These are phyloP conservation scores for Limtongozyma cylindracea DNA, from an alignment of 805 yeast genomes.

Conservation along the genomic window DNA sequence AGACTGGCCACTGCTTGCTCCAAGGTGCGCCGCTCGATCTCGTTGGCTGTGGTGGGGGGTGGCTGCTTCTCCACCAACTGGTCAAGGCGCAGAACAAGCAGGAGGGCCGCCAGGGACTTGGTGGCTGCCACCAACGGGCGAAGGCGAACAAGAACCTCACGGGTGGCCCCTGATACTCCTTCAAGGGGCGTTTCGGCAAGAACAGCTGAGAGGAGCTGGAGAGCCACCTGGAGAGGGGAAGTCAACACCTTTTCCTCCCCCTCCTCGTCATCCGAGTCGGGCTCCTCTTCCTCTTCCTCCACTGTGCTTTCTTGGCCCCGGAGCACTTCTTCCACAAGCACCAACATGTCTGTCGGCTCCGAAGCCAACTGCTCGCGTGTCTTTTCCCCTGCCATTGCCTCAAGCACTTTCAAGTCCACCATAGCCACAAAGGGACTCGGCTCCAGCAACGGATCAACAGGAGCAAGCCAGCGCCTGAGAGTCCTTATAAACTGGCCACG, in stretches of 20 bases:
- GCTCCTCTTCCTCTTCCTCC: conserved; percentile 3
- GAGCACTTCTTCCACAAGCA: conserved; percentile 7
- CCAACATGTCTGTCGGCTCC: conserved; percentile 31
- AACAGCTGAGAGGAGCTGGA: conserved; percentile 12
- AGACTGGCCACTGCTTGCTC: conserved; percentile 40
- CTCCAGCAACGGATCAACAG: conserved; percentile 30
- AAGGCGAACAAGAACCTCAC: too few relatives aligned
- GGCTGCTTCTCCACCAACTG: conserved; percentile 6
- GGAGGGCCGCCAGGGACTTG: conserved; percentile 1
- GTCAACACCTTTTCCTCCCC: conserved; percentile 3
- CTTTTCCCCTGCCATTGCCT: too few relatives aligned
- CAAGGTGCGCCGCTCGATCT: conserved; percentile 5
- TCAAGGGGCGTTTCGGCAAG: conserved; percentile 7
- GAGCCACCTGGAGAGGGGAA: conserved; percentile 8
- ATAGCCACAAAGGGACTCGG: conserved; percentile 39
- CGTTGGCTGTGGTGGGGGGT: conserved; percentile 2
- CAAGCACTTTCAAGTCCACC: conserved; percentile 26
- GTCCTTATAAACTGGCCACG: conserved; percentile 21
- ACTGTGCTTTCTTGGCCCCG: conserved; percentile 3
- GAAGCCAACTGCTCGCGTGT: conserved; percentile 25
- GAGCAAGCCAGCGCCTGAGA: conserved; percentile 42
- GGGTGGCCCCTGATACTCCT: conserved; percentile 1
- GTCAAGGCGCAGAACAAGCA: conserved; percentile 9
- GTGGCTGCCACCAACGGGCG: too few relatives aligned
- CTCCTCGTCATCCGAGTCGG: conserved; percentile 7